phyloP scores from a whole-genome alignment of 2,329 filamentous ascomycete species.

The Calonectria pseudoreteaudii region DNA sequence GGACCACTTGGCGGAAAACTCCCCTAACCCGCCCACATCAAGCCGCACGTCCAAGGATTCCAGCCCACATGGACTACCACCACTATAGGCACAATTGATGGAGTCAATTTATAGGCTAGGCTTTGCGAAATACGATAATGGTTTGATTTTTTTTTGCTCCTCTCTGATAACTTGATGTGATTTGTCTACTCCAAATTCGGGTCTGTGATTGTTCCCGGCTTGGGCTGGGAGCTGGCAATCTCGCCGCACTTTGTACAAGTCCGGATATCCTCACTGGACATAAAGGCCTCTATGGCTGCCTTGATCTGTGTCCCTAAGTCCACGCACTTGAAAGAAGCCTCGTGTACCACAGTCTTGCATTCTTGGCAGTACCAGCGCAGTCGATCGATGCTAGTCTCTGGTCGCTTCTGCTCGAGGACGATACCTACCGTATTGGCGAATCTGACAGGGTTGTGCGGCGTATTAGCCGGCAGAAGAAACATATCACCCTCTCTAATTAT shows the following conservation, averaged over 20 bases:
- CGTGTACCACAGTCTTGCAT: conserved; percentile 81
- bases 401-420: conserved; percentile 88
- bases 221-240: conserved; percentile 78
- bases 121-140: not conserved
- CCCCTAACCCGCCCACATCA: not conserved
- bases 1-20: not conserved
- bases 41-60: not conserved
- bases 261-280: conserved; percentile 72
- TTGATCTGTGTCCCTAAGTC: conserved; percentile 96
- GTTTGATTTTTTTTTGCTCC: not conserved
- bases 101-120: not conserved
- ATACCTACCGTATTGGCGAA: conserved; percentile 93
- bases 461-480: conserved; percentile 90
- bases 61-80: not conserved
- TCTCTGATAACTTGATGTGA: too few species aligned
- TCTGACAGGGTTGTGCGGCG: conserved; percentile 94
- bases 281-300: conserved; percentile 86
- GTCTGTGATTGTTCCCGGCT: conserved; percentile 67
- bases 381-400: conserved; percentile 75
- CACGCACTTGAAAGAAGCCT: conserved; percentile 87
- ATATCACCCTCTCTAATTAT: conserved; percentile 93
- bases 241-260: conserved; percentile 82
- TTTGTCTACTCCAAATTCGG: conserved; percentile 60
- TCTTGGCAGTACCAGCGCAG: conserved; percentile 90
- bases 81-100: not conserved